Evolutionary conservation across 805 yeast species (phyloP).

Genomic region (Starmerella asiatica): DNA sequence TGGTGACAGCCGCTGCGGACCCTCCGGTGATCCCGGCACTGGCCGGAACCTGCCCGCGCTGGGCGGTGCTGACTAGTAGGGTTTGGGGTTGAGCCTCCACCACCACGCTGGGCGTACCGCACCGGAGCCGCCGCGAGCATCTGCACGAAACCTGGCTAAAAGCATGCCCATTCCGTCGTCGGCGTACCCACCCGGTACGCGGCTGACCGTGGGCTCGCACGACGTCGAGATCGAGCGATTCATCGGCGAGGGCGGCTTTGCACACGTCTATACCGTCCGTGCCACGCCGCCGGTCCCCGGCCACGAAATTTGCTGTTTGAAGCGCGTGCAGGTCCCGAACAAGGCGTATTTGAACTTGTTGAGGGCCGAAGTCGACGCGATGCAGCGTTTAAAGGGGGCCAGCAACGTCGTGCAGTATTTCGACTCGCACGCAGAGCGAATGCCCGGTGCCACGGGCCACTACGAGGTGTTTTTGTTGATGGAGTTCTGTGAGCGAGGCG

Average conservation of each 20-base stretch:
- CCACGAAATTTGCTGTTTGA: slow-evolving; percentile 57
- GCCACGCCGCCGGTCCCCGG: slow-evolving; percentile 48
- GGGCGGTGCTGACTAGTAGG: no score
- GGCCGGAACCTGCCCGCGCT: no score
- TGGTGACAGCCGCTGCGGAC: no score
- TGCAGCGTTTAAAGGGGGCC: slow-evolving; percentile 75
- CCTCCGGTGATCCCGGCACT: no score
- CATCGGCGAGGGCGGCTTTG: slow-evolving; percentile 84
- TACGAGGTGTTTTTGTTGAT: slow-evolving; percentile 83
- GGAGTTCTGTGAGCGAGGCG: slow-evolving; percentile 85
- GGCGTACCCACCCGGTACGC: slow-evolving; percentile 63
- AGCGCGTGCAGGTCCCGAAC: slow-evolving; percentile 90
- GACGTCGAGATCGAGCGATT: slow-evolving; percentile 52
- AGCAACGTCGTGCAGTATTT: slow-evolving; percentile 75
- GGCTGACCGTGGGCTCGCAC: slow-evolving; percentile 74
- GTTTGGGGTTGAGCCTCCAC: neutral
- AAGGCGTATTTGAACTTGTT: slow-evolving; percentile 68
- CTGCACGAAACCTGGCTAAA: neutral
- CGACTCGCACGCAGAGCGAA: slow-evolving; percentile 86
- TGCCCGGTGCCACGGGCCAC: slow-evolving; percentile 31
- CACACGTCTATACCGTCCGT: slow-evolving; percentile 77
- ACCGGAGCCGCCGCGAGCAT: no score
- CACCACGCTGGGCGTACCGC: neutral
- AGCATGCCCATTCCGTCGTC: slow-evolving; percentile 19
- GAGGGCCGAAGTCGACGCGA: slow-evolving; percentile 93